Conservation (phyloP, 345 rosid species). For the Barbarea vulgaris region DNA sequence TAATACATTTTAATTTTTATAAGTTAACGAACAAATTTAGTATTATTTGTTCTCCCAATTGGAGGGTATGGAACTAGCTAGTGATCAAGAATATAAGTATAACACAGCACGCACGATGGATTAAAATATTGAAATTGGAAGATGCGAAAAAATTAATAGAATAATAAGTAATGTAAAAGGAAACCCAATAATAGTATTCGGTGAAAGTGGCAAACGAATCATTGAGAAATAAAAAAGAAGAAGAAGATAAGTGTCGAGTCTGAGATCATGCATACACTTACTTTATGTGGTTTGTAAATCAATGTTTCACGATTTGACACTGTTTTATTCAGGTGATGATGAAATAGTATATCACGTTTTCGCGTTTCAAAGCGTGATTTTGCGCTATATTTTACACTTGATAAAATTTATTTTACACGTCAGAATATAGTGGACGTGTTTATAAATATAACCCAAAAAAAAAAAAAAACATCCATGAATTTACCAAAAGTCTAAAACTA, state of each 20-base stretch:
- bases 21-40: neutral
- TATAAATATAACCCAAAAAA: neutral
- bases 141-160: neutral
- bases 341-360: neutral
- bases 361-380: neutral
- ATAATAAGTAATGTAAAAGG: neutral
- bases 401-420: no score
- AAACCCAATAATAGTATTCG: neutral
- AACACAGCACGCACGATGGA: neutral
- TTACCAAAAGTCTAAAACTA: neutral
- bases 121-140: neutral
- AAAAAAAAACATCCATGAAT: neutral
- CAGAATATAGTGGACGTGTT: neutral
- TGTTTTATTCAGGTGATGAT: neutral
- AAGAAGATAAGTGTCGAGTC: neutral
- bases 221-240: neutral
- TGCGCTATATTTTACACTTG: neutral
- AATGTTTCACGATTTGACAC: neutral
- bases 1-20: neutral
- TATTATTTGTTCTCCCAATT: neutral
- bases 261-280: neutral
- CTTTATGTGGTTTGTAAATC: neutral
- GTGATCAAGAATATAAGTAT: neutral
- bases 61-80: neutral
- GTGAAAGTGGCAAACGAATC: slow-evolving; percentile 24